Evolutionary conservation across 192 early-diverging fungal species (phyloP).

Genomic region (Cetraspora pellucida): DNA sequence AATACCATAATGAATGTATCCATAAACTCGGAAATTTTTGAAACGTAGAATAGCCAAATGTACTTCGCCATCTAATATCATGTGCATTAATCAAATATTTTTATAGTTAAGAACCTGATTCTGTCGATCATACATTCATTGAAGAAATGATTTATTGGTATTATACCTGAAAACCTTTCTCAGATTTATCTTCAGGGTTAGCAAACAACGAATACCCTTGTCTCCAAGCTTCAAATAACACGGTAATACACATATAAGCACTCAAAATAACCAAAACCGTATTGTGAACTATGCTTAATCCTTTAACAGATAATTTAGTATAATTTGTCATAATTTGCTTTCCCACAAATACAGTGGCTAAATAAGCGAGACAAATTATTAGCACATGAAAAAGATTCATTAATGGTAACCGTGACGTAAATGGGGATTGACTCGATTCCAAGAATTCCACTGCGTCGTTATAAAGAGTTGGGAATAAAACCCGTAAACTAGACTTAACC

Average conservation of each 20-base stretch:
- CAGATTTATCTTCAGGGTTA: constrained; percentile 53
- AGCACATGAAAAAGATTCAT: constrained; percentile 68
- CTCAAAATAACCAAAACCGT: constrained; percentile 55
- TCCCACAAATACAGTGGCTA: constrained; percentile 52
- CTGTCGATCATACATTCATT: too few species aligned
- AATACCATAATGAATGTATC: constrained; percentile 71
- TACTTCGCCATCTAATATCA: constrained; percentile 61
- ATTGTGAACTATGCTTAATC: constrained; percentile 58
- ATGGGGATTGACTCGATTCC: constrained; percentile 39
- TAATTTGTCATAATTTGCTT: constrained; percentile 53
- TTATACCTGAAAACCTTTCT: constrained; percentile 50
- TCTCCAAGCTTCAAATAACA: constrained; percentile 52
- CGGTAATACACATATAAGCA: constrained; percentile 57
- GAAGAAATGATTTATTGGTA: not conserved
- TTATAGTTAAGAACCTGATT: constrained; percentile 3
- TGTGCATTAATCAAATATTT: not conserved
- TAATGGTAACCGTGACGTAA: constrained; percentile 51
- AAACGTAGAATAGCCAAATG: constrained; percentile 67
- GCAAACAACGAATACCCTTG: constrained; percentile 53
- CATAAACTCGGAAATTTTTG: constrained; percentile 64
- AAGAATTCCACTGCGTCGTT: constrained; percentile 39
- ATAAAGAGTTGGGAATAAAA: constrained; percentile 30
- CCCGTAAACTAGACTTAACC: not conserved
- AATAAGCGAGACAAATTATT: constrained; percentile 51
- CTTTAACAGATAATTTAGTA: constrained; percentile 51